A percentile compares a stretch with the other conserved stretches of the same genome.
Evolutionary conservation across 2,329 filamentous ascomycete species (phyloP).

Genomic region (Hypocreales sp.): DNA sequence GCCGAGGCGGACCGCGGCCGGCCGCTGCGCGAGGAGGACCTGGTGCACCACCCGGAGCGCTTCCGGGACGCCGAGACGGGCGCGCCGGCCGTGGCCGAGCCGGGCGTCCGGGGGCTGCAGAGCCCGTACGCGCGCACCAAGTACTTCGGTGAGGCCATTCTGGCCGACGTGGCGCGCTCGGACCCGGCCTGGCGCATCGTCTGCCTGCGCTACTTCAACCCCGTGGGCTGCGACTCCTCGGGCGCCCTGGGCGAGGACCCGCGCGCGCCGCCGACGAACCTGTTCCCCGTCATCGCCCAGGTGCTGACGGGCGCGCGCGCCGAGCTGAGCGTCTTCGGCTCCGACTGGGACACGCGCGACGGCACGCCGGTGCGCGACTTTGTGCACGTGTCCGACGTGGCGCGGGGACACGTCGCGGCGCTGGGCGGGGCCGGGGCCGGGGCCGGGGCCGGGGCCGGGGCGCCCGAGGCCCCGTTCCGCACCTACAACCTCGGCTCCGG

Average conservation of each 20-base stretch:
- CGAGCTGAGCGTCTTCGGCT: constrained; percentile 45
- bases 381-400: constrained; percentile 51
- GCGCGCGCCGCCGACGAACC: constrained; percentile 42
- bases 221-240: constrained; percentile 48
- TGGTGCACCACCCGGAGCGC: constrained; percentile 32
- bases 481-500: constrained; percentile 31
- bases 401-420: constrained; percentile 47
- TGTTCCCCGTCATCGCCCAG: constrained; percentile 48
- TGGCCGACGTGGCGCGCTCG: constrained; percentile 43
- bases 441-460: constrained; percentile 12
- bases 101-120: constrained; percentile 33
- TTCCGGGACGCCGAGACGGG: constrained; percentile 27
- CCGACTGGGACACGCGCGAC: constrained; percentile 49
- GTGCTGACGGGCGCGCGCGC: constrained; percentile 39
- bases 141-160: constrained; percentile 51
- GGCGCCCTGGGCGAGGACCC: constrained; percentile 51
- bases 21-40: constrained; percentile 34
- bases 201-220: constrained; percentile 52
- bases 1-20: constrained; percentile 31
- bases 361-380: constrained; percentile 53
- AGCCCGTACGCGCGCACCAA: constrained; percentile 53
- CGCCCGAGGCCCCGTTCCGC: constrained; percentile 19
- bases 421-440: too few relatives aligned
- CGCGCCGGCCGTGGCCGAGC: constrained; percentile 3
- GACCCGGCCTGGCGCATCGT: constrained; percentile 48